Base-by-base conservation (phyloP, 1,284 basidiomycete genomes). In the Apiotrichum sp. region DNA sequence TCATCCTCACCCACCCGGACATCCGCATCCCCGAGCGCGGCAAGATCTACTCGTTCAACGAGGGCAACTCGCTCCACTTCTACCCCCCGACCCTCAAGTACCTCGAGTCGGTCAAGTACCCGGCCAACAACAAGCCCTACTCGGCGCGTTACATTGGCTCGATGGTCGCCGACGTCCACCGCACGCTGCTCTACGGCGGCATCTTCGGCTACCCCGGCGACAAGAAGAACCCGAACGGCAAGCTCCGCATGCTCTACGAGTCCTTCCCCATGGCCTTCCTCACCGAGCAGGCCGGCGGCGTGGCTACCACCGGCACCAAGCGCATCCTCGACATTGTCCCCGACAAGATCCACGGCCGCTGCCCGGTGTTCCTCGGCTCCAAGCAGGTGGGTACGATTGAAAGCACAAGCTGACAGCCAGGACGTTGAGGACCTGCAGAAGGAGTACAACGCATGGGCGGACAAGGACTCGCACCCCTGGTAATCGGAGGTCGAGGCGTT, bases 31-130 rank as follows among this genome's bases (percentile, higher is more conserved):
- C 96, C 6, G 67, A 84, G 31, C 86, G 96, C 56, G 96, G 96
- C 65, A 98, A 98, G 81, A 98, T 98, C 73, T 98, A 99, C 81
- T 98, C 93, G 16, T 95, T 98, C 83, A 99, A 98, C 79, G 96
- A 99, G 79, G 95, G 95, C 63, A 98, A 98, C 80, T 84, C 90
- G 53, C 81, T 88, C 81, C 93, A 93, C 80, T 98, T 96, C 82
- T 82, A 96, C 79, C 80, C 84, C 51, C 90, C 90, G 13, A 88
- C 90, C 52, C 79, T 80, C 65, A 84, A 87, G 58, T 98, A 98
- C 79, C 84, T 99, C 62, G 86, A 96, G 63, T 89, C 87, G 65
- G 91, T 99, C 84, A 99, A 99, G 78, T 95, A 81, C 78, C 91
- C 92, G 9, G 59, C 61, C 44, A 76, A 82, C 51, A 86, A 85